Evolutionary conservation across 1,139 yeast genomes (phyloP).

Genomic region (Pneumocystis oryctolagi): DNA sequence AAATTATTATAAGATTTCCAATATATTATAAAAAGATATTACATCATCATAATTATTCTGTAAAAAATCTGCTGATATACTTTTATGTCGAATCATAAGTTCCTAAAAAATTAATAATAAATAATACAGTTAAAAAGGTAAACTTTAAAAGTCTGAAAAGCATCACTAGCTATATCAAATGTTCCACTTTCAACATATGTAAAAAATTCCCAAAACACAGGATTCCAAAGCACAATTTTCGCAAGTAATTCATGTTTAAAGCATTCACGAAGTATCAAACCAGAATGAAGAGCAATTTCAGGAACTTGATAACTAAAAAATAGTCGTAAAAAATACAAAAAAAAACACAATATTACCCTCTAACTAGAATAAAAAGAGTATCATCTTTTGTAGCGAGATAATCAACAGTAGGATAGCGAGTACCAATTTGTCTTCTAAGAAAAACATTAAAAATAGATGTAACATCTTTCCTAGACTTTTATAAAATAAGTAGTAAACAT

Average conservation of each 20-base stretch:
- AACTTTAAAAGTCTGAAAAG: conserved; percentile 45
- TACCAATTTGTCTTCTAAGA: conserved; percentile 64
- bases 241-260: conserved; percentile 63
- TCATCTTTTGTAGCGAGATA: conserved; percentile 56
- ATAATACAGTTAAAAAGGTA: background rate
- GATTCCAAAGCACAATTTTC: conserved; percentile 38
- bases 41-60: background rate
- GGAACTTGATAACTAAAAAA: conserved; percentile 33
- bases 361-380: conserved; percentile 45
- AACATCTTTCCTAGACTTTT: conserved; percentile 62
- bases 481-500: background rate
- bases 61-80: conserved; percentile 33
- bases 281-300: conserved; percentile 61
- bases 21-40: conserved; percentile 8
- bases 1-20: conserved; percentile 17
- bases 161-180: conserved; percentile 82
- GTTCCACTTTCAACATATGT: conserved; percentile 58
- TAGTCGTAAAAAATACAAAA: background rate
- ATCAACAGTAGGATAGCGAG: conserved; percentile 74
- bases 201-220: conserved; percentile 64
- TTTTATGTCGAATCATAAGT: conserved; percentile 53
- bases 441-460: conserved; percentile 57
- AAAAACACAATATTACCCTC: conserved; percentile 33
- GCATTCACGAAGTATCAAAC: conserved; percentile 73
- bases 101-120: conserved; percentile 33